These are phyloP conservation scores for Phytopythium helicoides DNA, from an alignment of 352 stramenopile species.

Conservation along the genomic window DNA sequence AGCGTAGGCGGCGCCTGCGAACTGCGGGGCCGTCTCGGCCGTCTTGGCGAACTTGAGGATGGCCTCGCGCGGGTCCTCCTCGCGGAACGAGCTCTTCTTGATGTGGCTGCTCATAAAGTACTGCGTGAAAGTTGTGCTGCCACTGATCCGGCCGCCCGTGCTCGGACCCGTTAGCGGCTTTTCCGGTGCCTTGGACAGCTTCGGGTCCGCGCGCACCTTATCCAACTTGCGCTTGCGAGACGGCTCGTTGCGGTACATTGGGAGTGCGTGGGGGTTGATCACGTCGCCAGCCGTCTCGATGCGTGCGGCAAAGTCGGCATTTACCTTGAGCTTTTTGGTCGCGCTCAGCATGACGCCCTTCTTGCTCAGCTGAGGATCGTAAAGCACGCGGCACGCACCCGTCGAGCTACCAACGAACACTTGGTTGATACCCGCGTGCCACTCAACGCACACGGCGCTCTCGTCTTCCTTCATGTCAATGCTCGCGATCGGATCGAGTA, in stretches of 20 bases:
- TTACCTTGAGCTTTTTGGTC: constrained; percentile 74
- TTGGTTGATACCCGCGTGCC: constrained; percentile 83
- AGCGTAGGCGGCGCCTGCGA: constrained; percentile 57
- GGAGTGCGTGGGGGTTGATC: constrained; percentile 73
- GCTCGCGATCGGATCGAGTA: constrained; percentile 46
- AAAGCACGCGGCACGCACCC: constrained; percentile 63
- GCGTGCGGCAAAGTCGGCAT: constrained; percentile 55
- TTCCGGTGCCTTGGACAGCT: constrained; percentile 70
- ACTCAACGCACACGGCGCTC: constrained; percentile 81
- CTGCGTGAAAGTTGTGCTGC: constrained; percentile 82
- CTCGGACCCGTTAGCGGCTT: constrained; percentile 73
- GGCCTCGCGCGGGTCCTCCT: constrained; percentile 82
- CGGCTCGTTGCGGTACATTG: constrained; percentile 79
- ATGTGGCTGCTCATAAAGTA: constrained; percentile 89
- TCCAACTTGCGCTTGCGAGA: constrained; percentile 70
- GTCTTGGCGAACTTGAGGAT: constrained; percentile 86
- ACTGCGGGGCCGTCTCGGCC: constrained; percentile 69
- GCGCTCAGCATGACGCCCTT: constrained; percentile 81
- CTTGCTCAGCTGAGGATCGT: constrained; percentile 63
- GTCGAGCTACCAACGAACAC: constrained; percentile 74
- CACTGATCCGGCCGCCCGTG: constrained; percentile 76
- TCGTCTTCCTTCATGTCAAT: constrained; percentile 79
- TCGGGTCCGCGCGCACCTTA: constrained; percentile 64
- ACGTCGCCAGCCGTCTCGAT: constrained; percentile 72
- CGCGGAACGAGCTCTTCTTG: constrained; percentile 81